These are phyloP conservation scores for Eimeria sp. DNA, from an alignment of 169 alveolate genomes.

Conservation along the genomic window DNA sequence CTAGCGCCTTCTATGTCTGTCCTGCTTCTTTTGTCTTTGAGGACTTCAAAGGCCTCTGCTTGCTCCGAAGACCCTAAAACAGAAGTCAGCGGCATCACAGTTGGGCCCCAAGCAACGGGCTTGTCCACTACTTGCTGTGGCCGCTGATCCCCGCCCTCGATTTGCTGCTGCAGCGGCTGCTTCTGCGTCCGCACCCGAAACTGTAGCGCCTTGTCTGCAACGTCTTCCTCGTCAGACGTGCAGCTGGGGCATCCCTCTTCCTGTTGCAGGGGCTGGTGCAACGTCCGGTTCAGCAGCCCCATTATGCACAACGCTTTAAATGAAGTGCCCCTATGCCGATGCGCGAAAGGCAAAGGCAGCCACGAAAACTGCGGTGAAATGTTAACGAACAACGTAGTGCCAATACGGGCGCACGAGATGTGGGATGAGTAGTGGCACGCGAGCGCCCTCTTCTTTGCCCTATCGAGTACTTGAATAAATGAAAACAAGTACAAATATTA, in stretches of 20 bases:
- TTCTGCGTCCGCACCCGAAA: conserved; percentile 43
- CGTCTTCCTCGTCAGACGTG: conserved; percentile 54
- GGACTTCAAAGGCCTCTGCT: background rate
- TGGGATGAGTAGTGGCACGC: background rate
- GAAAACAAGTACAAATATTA: background rate
- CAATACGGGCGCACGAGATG: background rate
- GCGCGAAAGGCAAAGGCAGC: background rate
- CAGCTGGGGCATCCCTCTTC: background rate
- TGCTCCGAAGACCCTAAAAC: background rate
- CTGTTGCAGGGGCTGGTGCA: background rate
- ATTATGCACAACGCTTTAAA: background rate
- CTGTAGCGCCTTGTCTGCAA: conserved; percentile 32
- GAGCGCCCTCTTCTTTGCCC: background rate
- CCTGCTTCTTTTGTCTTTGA: background rate
- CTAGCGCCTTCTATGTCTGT: conserved; percentile 20
- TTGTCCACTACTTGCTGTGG: conserved; percentile 61
- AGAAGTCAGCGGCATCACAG: conserved; percentile 8
- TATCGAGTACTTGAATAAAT: background rate
- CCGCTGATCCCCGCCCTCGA: background rate
- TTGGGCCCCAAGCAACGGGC: conserved; percentile 46
- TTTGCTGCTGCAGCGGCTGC: background rate
- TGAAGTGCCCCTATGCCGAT: background rate
- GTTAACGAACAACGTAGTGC: background rate
- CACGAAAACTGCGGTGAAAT: background rate
- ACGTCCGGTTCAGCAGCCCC: background rate